Percentiles rank a stretch among this genome's conserved stretches.
Conservation (phyloP, 2,329 filamentous ascomycete species). For the Calonectria naviculata region DNA sequence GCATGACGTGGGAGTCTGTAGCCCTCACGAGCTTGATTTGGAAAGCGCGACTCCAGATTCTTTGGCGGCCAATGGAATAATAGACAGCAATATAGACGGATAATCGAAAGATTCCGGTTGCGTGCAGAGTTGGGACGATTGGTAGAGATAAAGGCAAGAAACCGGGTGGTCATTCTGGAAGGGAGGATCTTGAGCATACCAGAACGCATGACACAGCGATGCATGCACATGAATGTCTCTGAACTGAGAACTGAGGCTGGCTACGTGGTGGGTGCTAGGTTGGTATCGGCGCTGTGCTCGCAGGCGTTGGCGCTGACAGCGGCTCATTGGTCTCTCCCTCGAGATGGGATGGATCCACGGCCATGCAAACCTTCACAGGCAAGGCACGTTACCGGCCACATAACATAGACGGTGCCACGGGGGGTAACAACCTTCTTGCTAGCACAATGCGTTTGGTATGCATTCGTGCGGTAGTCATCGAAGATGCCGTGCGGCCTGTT, state of each 20-base stretch:
- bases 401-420: not conserved
- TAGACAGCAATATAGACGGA: not conserved
- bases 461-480: not conserved
- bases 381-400: slow-evolving; percentile 13
- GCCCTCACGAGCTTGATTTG: not conserved
- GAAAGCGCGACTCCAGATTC: not conserved
- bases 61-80: not conserved
- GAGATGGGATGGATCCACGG: slow-evolving; percentile 9
- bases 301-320: slow-evolving; percentile 19
- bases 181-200: not conserved
- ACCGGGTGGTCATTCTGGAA: slow-evolving; percentile 1
- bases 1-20: not conserved
- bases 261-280: slow-evolving; percentile 8
- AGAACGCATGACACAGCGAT: slow-evolving; percentile 15
- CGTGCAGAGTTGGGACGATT: not conserved
- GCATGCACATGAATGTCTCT: slow-evolving; percentile 8
- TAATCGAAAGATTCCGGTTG: not conserved
- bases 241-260: slow-evolving; percentile 21
- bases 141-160: not conserved
- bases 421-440: not conserved
- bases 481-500: not conserved
- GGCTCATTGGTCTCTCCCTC: slow-evolving; percentile 11
- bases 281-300: not conserved
- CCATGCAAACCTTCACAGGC: slow-evolving; percentile 11
- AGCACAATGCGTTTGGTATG: slow-evolving; percentile 4